These are phyloP conservation scores for Areca catechu DNA, from an alignment of 176 grass and related monocot genomes.

Conservation along the genomic window DNA sequence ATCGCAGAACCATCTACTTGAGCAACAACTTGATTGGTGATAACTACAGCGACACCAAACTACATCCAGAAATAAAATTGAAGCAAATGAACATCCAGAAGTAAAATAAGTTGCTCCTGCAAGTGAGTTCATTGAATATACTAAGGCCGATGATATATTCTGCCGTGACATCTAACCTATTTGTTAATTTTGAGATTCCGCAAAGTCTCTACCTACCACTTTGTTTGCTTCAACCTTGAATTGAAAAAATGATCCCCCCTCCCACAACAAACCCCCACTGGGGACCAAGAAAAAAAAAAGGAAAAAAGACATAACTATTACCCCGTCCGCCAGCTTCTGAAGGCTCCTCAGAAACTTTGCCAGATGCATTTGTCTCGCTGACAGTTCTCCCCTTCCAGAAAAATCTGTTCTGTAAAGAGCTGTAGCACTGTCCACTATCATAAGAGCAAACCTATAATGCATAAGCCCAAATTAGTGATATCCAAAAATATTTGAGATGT, in stretches of 20 bases:
- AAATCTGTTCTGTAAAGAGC: constrained; percentile 93
- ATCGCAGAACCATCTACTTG: constrained; percentile 96
- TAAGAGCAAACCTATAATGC: constrained; percentile 74
- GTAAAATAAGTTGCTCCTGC: no score
- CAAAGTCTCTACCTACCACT: no score
- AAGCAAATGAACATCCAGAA: neutral
- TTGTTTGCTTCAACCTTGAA: no score
- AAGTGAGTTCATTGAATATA: no score
- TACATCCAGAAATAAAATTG: constrained; percentile 20
- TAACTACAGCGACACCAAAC: constrained; percentile 97
- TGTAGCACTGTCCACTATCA: constrained; percentile 95
- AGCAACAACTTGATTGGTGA: constrained; percentile 95
- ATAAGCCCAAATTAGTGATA: neutral
- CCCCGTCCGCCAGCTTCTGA: constrained; percentile 87
- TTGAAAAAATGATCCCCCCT: no score
- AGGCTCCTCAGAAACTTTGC: constrained; percentile 93
- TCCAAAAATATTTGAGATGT: neutral
- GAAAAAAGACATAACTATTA: neutral
- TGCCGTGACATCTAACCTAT: no score
- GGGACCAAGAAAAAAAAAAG: neutral
- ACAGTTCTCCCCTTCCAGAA: constrained; percentile 88
- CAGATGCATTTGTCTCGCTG: constrained; percentile 94
- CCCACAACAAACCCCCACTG: no score
- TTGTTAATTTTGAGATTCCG: no score
- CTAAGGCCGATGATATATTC: no score